These are phyloP conservation scores for Ceratobasidium sp. DNA, from an alignment of 1,284 basidiomycete genomes.

Conservation along the genomic window DNA sequence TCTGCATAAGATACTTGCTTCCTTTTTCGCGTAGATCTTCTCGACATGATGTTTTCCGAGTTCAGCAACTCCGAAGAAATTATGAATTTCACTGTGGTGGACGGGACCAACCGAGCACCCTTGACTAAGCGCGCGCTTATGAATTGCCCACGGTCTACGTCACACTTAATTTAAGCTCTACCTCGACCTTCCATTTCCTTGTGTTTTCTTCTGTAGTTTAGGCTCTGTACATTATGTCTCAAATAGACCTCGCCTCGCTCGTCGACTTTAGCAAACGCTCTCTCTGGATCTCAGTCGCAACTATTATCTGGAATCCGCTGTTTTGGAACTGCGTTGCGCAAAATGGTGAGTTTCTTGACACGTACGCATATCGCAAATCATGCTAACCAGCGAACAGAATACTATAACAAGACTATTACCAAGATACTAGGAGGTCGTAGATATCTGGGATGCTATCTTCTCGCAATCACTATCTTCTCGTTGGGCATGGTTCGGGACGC, in stretches of 20 bases:
- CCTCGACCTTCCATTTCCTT: background rate
- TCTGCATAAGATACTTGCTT: conserved; percentile 26
- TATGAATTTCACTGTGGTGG: conserved; percentile 2
- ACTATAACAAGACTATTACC: conserved; percentile 89
- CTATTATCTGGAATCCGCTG: conserved; percentile 89
- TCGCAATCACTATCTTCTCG: conserved; percentile 91
- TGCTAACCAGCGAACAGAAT: conserved; percentile 68
- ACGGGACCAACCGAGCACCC: background rate
- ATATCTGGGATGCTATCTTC: conserved; percentile 87
- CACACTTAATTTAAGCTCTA: conserved; percentile 21
- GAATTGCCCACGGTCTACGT: conserved; percentile 24
- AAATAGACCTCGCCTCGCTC: conserved; percentile 50
- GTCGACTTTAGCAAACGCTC: conserved; percentile 77
- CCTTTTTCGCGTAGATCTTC: conserved; percentile 24
- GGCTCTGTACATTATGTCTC: conserved; percentile 40
- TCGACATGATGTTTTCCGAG: conserved; percentile 9
- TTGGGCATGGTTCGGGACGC: conserved; percentile 89
- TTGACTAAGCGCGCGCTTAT: conserved; percentile 33
- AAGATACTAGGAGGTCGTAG: conserved; percentile 82
- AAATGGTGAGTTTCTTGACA: conserved; percentile 75
- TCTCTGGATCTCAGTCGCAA: conserved; percentile 72
- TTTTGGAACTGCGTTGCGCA: conserved; percentile 97
- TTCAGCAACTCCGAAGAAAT: background rate
- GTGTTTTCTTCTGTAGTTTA: conserved; percentile 20
- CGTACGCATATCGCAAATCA: conserved; percentile 1